Base-by-base conservation (phyloP, 495 filamentous ascomycete species). In the Hyaloscypha hepaticicola region DNA sequence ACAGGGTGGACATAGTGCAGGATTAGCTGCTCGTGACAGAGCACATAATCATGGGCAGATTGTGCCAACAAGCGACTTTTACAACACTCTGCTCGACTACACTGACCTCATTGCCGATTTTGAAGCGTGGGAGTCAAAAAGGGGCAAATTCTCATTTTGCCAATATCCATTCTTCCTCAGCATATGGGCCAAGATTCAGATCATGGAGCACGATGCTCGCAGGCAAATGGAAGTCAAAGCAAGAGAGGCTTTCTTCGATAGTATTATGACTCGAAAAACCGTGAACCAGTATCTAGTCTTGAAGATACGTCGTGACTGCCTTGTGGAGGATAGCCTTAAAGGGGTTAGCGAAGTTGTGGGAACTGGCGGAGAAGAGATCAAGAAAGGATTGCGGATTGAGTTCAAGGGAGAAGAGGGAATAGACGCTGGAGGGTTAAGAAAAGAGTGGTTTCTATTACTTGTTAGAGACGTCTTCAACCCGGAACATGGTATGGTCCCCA, bases 401-500 rank as follows among this genome's bases (percentile, higher is more conserved):
- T 98, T 98, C 69, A 73, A 85, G 25, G 92, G 91, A 50, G 94
- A 97, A 74, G 93, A 97, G 73, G 93, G 93, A 1, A 85, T 97
- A 52, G 93, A 98, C 77, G 94, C 91, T 9, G 93, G 93, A 28
- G 93, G 93, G 5, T 81, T 96, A 31, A 85, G 92, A 55, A 98
- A 98, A 73, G 93, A 98, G 75, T 98, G 94, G 94, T 98, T 98
- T 71, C 78, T 97, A 38, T 81, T 97, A 58, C 85, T 98, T 21
- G 90, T 96, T 21, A 82, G 94, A 64, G 93, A 98, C 70, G 85
- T 98, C 27, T 97, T 97, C 75, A 92, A 96, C 71, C 92, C 92
- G 16, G 86, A 92, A 69, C 88, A 96, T 76, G 92, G 92, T 93
- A 81, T 70, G 87, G 9, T 48, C 6, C 21, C 38, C 29, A 48